Conservation (phyloP, 164 flowering plant genomes). For the Piper longum region DNA sequence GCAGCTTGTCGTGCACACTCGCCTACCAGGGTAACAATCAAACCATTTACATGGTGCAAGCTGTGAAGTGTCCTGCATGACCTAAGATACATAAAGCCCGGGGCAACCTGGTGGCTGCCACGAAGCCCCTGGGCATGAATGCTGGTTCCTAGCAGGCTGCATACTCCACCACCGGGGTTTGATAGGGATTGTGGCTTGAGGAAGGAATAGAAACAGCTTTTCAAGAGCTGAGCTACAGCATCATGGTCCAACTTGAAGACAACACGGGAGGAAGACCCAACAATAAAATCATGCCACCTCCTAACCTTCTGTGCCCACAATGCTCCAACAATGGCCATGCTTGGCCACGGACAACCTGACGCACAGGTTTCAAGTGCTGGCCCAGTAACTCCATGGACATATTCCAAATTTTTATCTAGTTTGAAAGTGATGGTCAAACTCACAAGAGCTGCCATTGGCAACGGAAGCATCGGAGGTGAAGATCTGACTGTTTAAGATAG, state of each 20-base stretch:
- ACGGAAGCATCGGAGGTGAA: conserved; percentile 51
- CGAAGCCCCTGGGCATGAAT: conserved; percentile 25
- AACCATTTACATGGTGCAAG: conserved; percentile 30
- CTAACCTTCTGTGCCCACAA: conserved; percentile 85
- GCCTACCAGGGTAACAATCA: conserved; percentile 46
- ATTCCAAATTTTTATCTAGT: conserved; percentile 53
- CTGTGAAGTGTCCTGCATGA: conserved; percentile 44
- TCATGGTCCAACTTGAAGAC: conserved; percentile 55
- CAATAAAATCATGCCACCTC: conserved; percentile 76
- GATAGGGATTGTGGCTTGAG: conserved; percentile 31
- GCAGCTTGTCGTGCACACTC: conserved; percentile 39
- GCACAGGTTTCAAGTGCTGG: conserved; percentile 58
- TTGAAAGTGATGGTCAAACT: conserved; percentile 87
- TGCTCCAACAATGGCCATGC: conserved; percentile 61
- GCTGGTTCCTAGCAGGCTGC: conserved; percentile 48
- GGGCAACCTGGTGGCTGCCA: conserved; percentile 31
- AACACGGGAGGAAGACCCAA: conserved; percentile 46
- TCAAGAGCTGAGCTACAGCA: conserved; percentile 63
- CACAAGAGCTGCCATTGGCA: conserved; percentile 82
- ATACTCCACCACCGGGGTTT: conserved; percentile 27
- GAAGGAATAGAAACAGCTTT: conserved; percentile 61
- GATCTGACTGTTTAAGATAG: conserved; percentile 14
- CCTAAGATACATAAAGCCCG: conserved; percentile 73
- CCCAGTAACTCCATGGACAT: conserved; percentile 50
- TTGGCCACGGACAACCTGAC: conserved; percentile 67